These are phyloP conservation scores for Colletotrichum eleusines DNA, from an alignment of 2,329 filamentous ascomycete species.

Conservation along the genomic window DNA sequence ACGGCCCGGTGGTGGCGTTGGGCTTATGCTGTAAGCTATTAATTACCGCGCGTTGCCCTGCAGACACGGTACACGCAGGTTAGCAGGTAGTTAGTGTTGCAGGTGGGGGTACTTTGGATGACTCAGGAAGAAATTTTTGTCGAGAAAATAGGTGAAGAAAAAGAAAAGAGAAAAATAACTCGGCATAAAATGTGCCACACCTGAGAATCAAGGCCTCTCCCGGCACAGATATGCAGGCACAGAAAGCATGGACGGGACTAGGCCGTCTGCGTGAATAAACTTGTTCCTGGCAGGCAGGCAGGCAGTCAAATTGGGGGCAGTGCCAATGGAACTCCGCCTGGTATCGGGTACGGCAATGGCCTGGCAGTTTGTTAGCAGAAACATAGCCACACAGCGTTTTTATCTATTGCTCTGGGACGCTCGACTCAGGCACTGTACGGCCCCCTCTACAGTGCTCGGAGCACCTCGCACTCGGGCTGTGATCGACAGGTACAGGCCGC, in stretches of 20 bases:
- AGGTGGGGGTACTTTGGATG: constrained; percentile 3
- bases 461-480: constrained; percentile 28
- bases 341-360: background rate
- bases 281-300: constrained; percentile 24
- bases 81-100: too few relatives aligned
- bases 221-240: constrained; percentile 16
- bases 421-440: constrained; percentile 5
- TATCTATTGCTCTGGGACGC: background rate
- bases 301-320: background rate
- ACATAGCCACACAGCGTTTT: rapidly evolving
- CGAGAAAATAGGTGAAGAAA: background rate
- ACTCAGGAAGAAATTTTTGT: constrained; percentile 22
- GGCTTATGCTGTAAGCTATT: background rate
- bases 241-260: constrained; percentile 10
- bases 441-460: constrained; percentile 15
- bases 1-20: constrained; percentile 10
- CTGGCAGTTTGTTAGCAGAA: background rate
- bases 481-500: constrained; percentile 38
- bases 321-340: background rate
- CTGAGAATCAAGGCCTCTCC: constrained; percentile 11
- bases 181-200: constrained; percentile 1
- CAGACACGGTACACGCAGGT: background rate
- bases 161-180: background rate
- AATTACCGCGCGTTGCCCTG: background rate
- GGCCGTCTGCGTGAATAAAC: constrained; percentile 26